Conservation (phyloP, 805 yeast genomes). For the Ogataea ramenticola region DNA sequence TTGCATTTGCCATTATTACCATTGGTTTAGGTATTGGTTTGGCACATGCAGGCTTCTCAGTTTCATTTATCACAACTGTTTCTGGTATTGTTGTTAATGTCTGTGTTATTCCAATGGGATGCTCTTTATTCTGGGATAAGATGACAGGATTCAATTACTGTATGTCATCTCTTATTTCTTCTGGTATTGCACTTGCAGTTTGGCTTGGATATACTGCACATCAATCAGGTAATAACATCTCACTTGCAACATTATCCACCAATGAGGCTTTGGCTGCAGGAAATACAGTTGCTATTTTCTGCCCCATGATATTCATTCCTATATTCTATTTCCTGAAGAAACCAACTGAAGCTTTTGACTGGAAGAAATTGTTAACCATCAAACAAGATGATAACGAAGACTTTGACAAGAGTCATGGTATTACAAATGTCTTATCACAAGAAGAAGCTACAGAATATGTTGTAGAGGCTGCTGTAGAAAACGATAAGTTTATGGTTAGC, state of each 20-base stretch:
- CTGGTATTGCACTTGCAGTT: conserved; percentile 38
- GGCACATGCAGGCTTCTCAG: conserved; percentile 42
- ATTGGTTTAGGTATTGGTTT: conserved; percentile 46
- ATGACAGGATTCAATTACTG: conserved; percentile 41
- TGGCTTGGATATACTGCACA: conserved; percentile 30
- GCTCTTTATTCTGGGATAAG: conserved; percentile 37
- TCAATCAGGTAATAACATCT: conserved; percentile 17
- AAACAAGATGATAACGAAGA: conserved; percentile 33
- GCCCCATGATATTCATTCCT: conserved; percentile 40
- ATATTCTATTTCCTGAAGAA: conserved; percentile 35
- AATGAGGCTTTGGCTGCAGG: conserved; percentile 52
- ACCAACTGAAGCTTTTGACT: conserved; percentile 43
- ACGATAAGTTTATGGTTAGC: conserved; percentile 17
- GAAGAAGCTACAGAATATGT: conserved; percentile 23
- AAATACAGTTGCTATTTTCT: conserved; percentile 45
- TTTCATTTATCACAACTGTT: conserved; percentile 46
- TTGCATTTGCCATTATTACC: conserved; percentile 34
- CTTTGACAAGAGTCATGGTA: conserved; percentile 24
- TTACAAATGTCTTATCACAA: conserved; percentile 19
- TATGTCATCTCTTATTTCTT: conserved; percentile 38
- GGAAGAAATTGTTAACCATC: conserved; percentile 39
- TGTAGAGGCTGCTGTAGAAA: conserved; percentile 9
- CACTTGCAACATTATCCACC: conserved; percentile 32
- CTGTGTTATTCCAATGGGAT: conserved; percentile 43
- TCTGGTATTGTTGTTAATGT: conserved; percentile 50